Percentiles rank a stretch among this genome's conserved stretches.
Conservation (phyloP, 352 stramenopile species). For the Globisporangium echinulatum region DNA sequence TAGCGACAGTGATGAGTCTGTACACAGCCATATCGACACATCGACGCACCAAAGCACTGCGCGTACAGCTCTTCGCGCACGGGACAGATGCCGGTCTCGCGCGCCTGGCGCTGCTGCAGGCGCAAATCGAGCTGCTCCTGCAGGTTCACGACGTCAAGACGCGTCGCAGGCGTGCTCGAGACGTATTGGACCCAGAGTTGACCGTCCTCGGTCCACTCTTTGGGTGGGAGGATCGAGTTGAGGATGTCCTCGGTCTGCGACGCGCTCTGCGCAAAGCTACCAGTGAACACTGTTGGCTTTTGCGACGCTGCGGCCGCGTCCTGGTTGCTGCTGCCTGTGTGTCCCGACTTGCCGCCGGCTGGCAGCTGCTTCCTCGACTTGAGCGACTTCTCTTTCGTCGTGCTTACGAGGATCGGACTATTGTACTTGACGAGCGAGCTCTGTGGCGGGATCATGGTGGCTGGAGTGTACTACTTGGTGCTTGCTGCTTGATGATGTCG, state of each 20-base stretch:
- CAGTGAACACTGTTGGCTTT: slow-evolving; percentile 59
- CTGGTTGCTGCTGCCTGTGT: slow-evolving; percentile 19
- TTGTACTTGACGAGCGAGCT: slow-evolving; percentile 90
- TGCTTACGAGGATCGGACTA: slow-evolving; percentile 86
- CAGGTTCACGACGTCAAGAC: slow-evolving; percentile 90
- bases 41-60: slow-evolving; percentile 81
- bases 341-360: slow-evolving; percentile 6
- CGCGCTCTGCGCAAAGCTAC: slow-evolving; percentile 43
- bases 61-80: slow-evolving; percentile 90
- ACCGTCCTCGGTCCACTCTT: slow-evolving; percentile 85
- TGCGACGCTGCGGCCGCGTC: slow-evolving; percentile 4
- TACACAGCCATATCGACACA: too few species aligned
- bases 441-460: slow-evolving; percentile 77
- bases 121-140: slow-evolving; percentile 88
- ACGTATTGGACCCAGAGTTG: slow-evolving; percentile 93
- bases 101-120: slow-evolving; percentile 87
- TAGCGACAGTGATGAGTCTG: too few species aligned
- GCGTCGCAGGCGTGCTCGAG: slow-evolving; percentile 85
- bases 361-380: slow-evolving; percentile 36
- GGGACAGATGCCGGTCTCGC: slow-evolving; percentile 90
- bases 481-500: too few species aligned
- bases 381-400: slow-evolving; percentile 77
- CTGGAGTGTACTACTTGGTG: too few species aligned
- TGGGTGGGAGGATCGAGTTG: slow-evolving; percentile 89
- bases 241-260: slow-evolving; percentile 88